A percentile compares a stretch with the other conserved stretches of the same genome.
These are phyloP conservation scores for Sporothrix mexicana DNA, from an alignment of 2,329 filamentous ascomycete species.

Conservation along the genomic window DNA sequence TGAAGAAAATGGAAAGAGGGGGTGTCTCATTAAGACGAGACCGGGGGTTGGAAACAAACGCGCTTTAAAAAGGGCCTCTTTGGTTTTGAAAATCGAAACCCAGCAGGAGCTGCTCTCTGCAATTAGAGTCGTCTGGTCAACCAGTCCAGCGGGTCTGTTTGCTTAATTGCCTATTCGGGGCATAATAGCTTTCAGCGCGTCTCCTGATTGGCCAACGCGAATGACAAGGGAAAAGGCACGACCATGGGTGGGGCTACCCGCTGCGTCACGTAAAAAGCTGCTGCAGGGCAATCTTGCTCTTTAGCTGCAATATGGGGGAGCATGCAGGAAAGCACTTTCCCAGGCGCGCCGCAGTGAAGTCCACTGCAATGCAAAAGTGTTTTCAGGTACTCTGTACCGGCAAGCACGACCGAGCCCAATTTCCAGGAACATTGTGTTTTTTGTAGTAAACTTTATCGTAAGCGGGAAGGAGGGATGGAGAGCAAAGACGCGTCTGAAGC, in stretches of 20 bases:
- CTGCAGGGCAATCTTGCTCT: slow-evolving; percentile 29
- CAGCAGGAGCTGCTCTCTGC: slow-evolving; percentile 11
- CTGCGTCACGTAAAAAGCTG: slow-evolving; percentile 36
- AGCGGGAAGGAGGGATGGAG: not conserved
- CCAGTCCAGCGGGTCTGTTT: slow-evolving; percentile 35
- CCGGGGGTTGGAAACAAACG: slow-evolving; percentile 37
- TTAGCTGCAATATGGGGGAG: slow-evolving; percentile 2
- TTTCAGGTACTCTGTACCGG: not conserved
- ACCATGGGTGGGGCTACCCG: slow-evolving; percentile 31
- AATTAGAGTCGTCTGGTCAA: slow-evolving; percentile 37
- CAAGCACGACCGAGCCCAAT: slow-evolving; percentile 22
- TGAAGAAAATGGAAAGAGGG: slow-evolving; percentile 21
- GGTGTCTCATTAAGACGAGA: slow-evolving; percentile 25
- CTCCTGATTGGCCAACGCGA: slow-evolving; percentile 39
- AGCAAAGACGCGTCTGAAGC: not conserved
- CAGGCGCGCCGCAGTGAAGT: slow-evolving; percentile 11
- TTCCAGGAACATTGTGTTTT: not conserved
- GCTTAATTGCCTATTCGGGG: slow-evolving; percentile 37
- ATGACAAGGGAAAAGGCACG: slow-evolving; percentile 33
- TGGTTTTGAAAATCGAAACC: not conserved
- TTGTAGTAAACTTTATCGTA: not conserved
- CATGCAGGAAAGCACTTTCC: slow-evolving; percentile 19
- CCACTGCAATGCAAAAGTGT: not conserved
- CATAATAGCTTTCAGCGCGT: slow-evolving; percentile 34
- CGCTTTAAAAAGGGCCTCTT: slow-evolving; percentile 30